Evolutionary conservation across 768 basidiomycete species (phyloP), one percentile per base, ranked within the genome.

Genomic region (Jaapia argillacea): DNA sequence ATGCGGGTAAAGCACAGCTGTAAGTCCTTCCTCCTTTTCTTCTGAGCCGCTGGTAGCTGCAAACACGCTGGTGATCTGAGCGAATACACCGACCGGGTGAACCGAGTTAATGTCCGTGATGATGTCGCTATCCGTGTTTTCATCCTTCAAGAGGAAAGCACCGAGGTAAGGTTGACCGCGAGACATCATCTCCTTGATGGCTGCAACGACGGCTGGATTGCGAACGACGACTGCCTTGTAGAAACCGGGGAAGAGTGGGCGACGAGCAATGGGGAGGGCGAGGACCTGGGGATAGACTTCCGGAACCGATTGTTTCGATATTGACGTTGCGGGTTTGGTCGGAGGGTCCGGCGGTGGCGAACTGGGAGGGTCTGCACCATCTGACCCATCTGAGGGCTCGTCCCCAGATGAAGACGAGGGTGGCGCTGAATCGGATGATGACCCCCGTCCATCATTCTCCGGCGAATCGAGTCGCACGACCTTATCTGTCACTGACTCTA

Each of bases 151-250:
- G 22, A 98, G 67, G 70, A 97, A 97, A 22, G 92, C 94, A 41
- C 94, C 94, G 45, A 99, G 76, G 61, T 99, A 98, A 0, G 93
- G 92, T 58, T 97, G 94, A 0, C 93, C 93, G 35, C 90, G 89
- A 52, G 85, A 84, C 77, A 94, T 88, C 79, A 94, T 88, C 58
- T 96, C 92, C 64, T 91, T 88, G 57, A 99, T 86, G 12, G 92
- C 90, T 5, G 81, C 78, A 28, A 97, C 91, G 24, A 99, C 94
- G 0, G 79, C 74, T 0, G 90, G 89, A 51, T 97, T 87, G 18
- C 82, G 77, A 41, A 99, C 75, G 45, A 97, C 91, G 40, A 98
- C 93, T 2, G 93, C 94, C 60, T 97, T 96, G 74, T 97, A 97
- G 63, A 97, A 96, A 24, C 92, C 91, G 3, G 94, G 94, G 67